Evolutionary conservation across 352 stramenopile species (phyloP).

Genomic region (Pythium scleroteichum): DNA sequence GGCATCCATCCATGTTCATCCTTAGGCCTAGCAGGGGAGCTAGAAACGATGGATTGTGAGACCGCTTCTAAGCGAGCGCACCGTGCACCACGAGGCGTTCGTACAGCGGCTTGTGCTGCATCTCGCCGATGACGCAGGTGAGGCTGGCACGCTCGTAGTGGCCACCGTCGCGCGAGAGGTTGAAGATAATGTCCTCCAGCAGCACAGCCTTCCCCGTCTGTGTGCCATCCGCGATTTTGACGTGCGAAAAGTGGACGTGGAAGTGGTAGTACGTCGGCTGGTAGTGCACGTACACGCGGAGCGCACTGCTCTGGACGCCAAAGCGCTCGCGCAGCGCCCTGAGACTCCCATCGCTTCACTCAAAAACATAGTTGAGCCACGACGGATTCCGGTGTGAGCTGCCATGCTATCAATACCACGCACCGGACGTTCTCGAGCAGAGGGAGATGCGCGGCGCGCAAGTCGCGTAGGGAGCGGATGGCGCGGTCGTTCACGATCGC

Average conservation of each 20-base stretch:
- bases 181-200: constrained; percentile 85
- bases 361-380: not conserved
- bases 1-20: too few species aligned
- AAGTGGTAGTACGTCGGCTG: constrained; percentile 90
- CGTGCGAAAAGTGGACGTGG: constrained; percentile 86
- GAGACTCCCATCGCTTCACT: constrained; percentile 45
- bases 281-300: constrained; percentile 88
- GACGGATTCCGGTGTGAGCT: too few species aligned
- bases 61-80: constrained; percentile 31
- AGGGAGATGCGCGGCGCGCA: constrained; percentile 59
- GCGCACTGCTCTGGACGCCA: constrained; percentile 43
- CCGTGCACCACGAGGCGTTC: constrained; percentile 60
- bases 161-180: constrained; percentile 54
- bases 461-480: constrained; percentile 75
- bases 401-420: not conserved
- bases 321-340: constrained; percentile 57
- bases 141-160: constrained; percentile 80
- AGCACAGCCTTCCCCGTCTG: constrained; percentile 81
- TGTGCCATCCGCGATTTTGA: constrained; percentile 79
- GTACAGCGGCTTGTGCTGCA: constrained; percentile 79
- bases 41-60: too few species aligned
- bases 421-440: constrained; percentile 79
- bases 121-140: constrained; percentile 73
- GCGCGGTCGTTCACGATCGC: constrained; percentile 78
- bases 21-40: too few species aligned